Conservation (phyloP, 1,139 yeast species). For the Saccharomyces hybrid region DNA sequence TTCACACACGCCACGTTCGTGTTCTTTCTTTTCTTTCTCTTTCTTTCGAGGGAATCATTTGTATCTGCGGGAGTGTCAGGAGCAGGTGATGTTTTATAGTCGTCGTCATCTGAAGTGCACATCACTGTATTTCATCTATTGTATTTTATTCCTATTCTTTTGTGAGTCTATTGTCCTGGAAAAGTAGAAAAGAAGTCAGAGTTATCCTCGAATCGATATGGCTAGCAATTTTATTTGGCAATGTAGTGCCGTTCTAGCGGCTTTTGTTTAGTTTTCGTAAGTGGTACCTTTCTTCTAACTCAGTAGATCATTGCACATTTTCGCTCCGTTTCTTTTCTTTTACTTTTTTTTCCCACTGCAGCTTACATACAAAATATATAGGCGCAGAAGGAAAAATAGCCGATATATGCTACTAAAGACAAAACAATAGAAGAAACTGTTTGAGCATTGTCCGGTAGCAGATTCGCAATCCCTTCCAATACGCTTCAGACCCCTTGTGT, state of each 20-base stretch:
- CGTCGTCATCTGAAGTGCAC: slow-evolving; percentile 4
- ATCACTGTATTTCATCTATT: background rate
- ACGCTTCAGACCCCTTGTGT: background rate
- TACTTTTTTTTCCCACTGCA: background rate
- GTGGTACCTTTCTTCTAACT: background rate
- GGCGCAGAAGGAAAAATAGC: background rate
- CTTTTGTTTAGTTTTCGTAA: background rate
- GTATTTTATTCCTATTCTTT: background rate
- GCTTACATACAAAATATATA: background rate
- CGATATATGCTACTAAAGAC: background rate
- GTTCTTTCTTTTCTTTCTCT: slow-evolving; percentile 38
- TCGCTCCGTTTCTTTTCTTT: background rate
- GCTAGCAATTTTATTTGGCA: background rate
- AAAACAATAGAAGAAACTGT: background rate
- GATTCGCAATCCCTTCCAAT: background rate
- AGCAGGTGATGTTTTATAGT: background rate
- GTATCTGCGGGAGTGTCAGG: background rate
- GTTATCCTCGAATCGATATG: background rate
- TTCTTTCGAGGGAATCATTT: background rate
- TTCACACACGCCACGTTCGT: slow-evolving; percentile 80
- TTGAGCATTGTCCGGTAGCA: background rate
- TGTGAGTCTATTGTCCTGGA: background rate
- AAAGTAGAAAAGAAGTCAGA: background rate
- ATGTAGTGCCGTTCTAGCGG: background rate
- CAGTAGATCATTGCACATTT: background rate